Base-by-base conservation (phyloP, 164 flowering plant species). In the Liriodendron chinense region DNA sequence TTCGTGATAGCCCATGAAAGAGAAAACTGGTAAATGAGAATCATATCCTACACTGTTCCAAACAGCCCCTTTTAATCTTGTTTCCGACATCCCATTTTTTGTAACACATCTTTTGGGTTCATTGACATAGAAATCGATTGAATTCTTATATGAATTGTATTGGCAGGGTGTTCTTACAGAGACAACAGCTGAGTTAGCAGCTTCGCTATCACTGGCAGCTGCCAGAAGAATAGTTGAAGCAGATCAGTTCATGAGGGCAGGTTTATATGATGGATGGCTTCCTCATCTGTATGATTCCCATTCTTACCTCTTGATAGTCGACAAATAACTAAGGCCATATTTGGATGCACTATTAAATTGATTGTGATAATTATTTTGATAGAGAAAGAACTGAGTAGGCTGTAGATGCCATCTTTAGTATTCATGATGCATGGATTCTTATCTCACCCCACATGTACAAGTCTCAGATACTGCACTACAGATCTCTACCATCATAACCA, bases 261-360 rank as follows among this genome's bases (percentile, higher is more conserved):
- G 99, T 70, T 80, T 91, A 81, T 96, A 93, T 76, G 98, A 93
- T 76, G 98, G 97, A 83, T 95, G 99, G 99, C 97, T 95, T 79
- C 99, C 99, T 76, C 86, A 96, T 83, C 82, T 92, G 99, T 96
- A 92, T 74, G 89, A 47, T n/a, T 56, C 18, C 61, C 53, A 25
- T 16, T 26, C 53, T 23, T 34, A 14, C 16, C 56, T 63, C 71
- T 8, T 65, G 22, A 48, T 43, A 0, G 43, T 34, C 5, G 43
- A 34, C 43, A 34, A 34, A 34, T 34, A 34, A 34, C 43, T 34
- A 34, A 34, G 43, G 43, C 43, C 43, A 34, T 34, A 7, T 34
- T 34, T 34, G 43, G 43, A 34, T 34, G 43, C 43, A 34, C 7
- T 34, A 34, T 34, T 34, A 34, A 34, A 7, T 34, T 34, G 43